phyloP scores from a whole-genome alignment of 2,329 filamentous ascomycete species.

The Penicillium sp. region DNA sequence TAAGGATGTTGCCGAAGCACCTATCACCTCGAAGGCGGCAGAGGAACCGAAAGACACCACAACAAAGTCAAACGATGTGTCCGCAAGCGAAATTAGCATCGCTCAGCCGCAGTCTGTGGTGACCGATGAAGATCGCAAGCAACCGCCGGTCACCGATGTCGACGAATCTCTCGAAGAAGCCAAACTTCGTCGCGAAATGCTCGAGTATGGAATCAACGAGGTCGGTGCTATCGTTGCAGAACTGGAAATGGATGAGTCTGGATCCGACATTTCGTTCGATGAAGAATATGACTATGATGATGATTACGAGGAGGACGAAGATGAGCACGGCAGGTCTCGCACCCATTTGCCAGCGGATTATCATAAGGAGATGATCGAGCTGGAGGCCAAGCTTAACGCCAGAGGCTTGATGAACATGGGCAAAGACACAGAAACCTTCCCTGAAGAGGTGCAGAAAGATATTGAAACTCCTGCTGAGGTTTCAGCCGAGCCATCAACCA shows the following conservation, averaged over 20 bases:
- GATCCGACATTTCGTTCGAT: slow-evolving; percentile 53
- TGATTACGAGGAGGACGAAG: slow-evolving; percentile 66
- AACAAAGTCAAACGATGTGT: slow-evolving; percentile 5
- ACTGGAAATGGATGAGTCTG: slow-evolving; percentile 74
- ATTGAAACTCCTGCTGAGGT: slow-evolving; percentile 29
- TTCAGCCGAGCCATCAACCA: slow-evolving; percentile 13
- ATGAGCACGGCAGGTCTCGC: slow-evolving; percentile 72
- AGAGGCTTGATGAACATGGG: slow-evolving; percentile 60
- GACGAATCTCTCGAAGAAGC: slow-evolving; percentile 82
- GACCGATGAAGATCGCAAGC: slow-evolving; percentile 23
- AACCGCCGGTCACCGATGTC: slow-evolving; percentile 63
- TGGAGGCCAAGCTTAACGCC: slow-evolving; percentile 73
- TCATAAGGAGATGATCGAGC: slow-evolving; percentile 76
- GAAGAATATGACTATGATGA: slow-evolving; percentile 54
- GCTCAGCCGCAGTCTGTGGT: slow-evolving; percentile 22
- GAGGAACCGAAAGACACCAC: background rate
- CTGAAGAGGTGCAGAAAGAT: slow-evolving; percentile 34
- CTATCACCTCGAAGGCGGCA: background rate
- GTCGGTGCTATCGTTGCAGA: slow-evolving; percentile 91
- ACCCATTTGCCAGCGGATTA: slow-evolving; percentile 73
- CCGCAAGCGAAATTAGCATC: slow-evolving; percentile 14
- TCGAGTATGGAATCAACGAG: slow-evolving; percentile 84
- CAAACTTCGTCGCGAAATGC: slow-evolving; percentile 79
- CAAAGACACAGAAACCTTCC: slow-evolving; percentile 45
- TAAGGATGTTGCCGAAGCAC: background rate